A percentile compares a stretch with the other conserved stretches of the same genome.
phyloP scores from a whole-genome alignment of 2,329 filamentous ascomycete genomes.

The Falciphora oryzae region DNA sequence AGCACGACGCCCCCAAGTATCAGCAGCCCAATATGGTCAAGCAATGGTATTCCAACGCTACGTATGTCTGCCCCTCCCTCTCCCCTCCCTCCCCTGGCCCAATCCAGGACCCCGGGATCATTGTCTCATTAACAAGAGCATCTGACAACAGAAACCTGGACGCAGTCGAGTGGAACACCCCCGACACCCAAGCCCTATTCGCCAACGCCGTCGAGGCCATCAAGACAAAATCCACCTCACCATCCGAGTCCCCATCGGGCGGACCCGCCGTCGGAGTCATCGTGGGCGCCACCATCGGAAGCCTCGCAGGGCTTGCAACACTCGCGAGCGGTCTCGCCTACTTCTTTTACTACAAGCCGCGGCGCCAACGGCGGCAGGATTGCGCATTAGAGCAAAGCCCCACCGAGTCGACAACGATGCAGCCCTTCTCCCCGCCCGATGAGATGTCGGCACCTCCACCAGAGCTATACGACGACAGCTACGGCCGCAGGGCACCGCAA shows the following conservation, averaged over 20 bases:
- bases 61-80: neutral
- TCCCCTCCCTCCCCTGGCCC: neutral
- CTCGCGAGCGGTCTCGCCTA: neutral
- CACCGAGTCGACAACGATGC: no score
- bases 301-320: neutral
- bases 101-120: neutral
- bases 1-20: neutral
- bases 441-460: no score
- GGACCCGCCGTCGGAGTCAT: neutral
- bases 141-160: neutral
- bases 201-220: neutral
- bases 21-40: neutral
- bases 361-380: neutral
- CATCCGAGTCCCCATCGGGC: neutral
- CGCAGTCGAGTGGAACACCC: neutral
- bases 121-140: neutral
- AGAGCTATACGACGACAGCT: no score
- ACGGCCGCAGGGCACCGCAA: no score
- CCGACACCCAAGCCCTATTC: neutral
- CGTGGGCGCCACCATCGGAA: neutral
- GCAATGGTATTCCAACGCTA: neutral
- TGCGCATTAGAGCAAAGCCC: no score
- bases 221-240: neutral
- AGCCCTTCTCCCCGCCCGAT: no score
- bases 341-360: neutral